Evolutionary conservation across 768 basidiomycete genomes (phyloP), one percentile per base, ranked within the genome.

Genomic region (Atractiella rhizophila): DNA sequence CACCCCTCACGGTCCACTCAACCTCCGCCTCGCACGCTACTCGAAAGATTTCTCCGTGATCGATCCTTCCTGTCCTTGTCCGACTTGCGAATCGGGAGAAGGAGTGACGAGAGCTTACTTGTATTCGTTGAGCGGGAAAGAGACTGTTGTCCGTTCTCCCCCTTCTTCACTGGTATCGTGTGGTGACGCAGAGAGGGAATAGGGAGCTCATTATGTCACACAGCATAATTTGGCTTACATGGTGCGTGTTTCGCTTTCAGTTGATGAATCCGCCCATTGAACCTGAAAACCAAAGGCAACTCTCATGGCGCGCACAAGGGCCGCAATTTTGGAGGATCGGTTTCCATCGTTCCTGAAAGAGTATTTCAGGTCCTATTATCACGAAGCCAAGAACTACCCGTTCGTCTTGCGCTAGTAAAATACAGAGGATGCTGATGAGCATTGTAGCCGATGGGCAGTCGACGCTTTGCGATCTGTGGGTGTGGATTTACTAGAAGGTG

Each of bases 281-380:
- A 19, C 9, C 13, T n/a, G 18, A 16, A 31, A 27, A 15, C 16
- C 4, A 11, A 9, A 38, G 38, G 31, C 43, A 15, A 18, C 30
- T 12, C 62, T 86, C 9, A 81, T 86, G 78, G 76, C 77, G n/a
- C 64, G 68, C 23, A 78, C 76, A 30, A 66, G 82, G 40, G 68
- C 76, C 50, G 76, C 82, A 2, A 85, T 86, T 49, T 55, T 82
- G 43, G 65, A 66, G 24, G 78, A 73, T 28, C 68, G 62, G 10
- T 88, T 81, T 57, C 83, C 82, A 1, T 63, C 68, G 37, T 86
- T 78, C 55, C 64, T 86, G 23, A 64, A 65, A 39, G 60, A 59
- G 6, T 88, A 85, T 60, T 86, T 88, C 57, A 65, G 63, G 26
- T 60, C 63, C 32, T 86, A 83, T 56, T 88, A 79, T 52, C 73